Evolutionary conservation across 768 basidiomycete species (phyloP), one percentile per base, ranked within the genome.

Genomic region (Gyrodon lividus): DNA sequence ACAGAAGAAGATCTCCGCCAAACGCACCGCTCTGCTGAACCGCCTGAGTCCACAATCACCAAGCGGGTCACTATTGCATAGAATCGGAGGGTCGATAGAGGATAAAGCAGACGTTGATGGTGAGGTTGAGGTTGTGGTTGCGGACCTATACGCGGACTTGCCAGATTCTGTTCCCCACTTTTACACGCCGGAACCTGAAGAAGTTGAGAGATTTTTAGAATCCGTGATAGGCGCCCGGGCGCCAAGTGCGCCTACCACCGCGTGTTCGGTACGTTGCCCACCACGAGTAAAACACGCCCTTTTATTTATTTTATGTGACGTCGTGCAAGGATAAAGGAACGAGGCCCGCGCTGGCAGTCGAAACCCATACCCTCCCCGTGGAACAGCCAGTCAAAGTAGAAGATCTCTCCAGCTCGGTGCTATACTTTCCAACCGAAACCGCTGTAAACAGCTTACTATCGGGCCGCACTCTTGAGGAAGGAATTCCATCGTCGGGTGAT

Each of bases 201-300:
- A 65, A 37, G 63, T 66, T 23, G 63, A 66, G 24, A 43, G 57
- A 13, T 65, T 65, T 40, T 31, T 65, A 47, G 53, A 61, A 54
- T 63, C 61, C 23, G 64, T 66, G 55, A 54, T 66, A 40, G 48
- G 48, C 43, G 37, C 47, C n/a, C 50, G 28, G 28, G 2, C 48
- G 12, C 23, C 50, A 0, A 17, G 44, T 10, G 26, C 30, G 23
- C 40, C 55, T 20, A 34, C 43, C 16, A n/a, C 52, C 48, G 46
- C 51, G 52, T 40, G 30, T 52, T 52, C 34, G 64, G 67, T 69
- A 58, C 22, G 65, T 64, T 8, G 16, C 16, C 16, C 13, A 17
- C 51, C 58, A 50, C 46, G 38, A 39, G 35, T 22, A 22, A 17
- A 2, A 23, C 56, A 46, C 50, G 46, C 40, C 5, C 23, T 46